phyloP scores from a whole-genome alignment of 306 rosid species.

The Vigna nakashimae region DNA sequence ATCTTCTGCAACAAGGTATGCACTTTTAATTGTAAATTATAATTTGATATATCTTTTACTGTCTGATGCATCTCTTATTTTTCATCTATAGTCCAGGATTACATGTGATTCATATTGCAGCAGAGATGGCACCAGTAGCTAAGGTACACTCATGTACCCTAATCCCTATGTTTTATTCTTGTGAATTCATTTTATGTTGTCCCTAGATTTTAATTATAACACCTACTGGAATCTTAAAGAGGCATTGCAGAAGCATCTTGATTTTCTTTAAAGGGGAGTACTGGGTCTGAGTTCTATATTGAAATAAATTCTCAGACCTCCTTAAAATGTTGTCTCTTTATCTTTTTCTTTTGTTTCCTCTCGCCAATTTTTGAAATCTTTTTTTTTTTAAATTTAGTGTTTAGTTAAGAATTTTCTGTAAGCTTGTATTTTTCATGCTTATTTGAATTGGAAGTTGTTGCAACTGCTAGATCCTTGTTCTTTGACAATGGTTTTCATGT shows the following conservation, averaged over 20 bases:
- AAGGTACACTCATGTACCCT: slow-evolving; percentile 65
- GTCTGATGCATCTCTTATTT: slow-evolving; percentile 58
- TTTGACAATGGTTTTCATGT: too few relatives aligned
- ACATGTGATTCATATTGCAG: slow-evolving; percentile 87
- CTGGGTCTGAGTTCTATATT: not conserved
- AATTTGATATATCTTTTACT: slow-evolving; percentile 30
- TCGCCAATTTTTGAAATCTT: too few relatives aligned
- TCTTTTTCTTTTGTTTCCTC: too few relatives aligned
- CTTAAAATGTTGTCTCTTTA: too few relatives aligned
- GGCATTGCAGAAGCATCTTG: slow-evolving; percentile 18
- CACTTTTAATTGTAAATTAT: slow-evolving; percentile 38
- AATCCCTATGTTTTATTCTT: slow-evolving; percentile 20
- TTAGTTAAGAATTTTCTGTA: not conserved
- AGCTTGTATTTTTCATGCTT: not conserved
- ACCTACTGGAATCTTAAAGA: slow-evolving; percentile 25
- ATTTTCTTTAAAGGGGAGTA: slow-evolving; percentile 15
- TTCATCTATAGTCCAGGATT: slow-evolving; percentile 82
- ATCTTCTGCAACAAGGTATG: slow-evolving; percentile 71
- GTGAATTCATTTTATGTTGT: slow-evolving; percentile 22
- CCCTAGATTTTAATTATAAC: not conserved
- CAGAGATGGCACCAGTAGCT: slow-evolving; percentile 99
- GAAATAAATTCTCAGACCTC: too few relatives aligned
- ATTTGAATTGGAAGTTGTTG: too few relatives aligned
- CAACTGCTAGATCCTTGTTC: too few relatives aligned
- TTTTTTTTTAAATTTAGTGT: too few relatives aligned